Evolutionary conservation across 495 filamentous ascomycete genomes (phyloP).

Genomic region (Polyplosphaeria fusca): DNA sequence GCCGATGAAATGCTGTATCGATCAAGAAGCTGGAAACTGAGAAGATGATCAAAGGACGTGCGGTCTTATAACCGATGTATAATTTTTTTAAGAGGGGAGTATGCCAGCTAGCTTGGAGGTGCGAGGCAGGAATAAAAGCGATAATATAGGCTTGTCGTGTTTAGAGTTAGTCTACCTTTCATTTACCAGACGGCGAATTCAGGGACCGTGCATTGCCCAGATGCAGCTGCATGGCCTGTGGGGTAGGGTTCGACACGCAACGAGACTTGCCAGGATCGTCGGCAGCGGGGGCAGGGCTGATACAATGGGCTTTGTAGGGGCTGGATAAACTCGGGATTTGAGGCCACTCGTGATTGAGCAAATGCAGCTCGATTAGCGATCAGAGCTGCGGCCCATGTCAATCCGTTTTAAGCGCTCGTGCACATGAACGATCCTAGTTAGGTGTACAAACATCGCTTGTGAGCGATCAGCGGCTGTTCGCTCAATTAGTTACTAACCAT

Average conservation of each 20-base stretch:
- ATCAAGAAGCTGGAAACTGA: background rate
- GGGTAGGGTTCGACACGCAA: slow-evolving; percentile 8
- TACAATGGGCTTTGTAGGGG: background rate
- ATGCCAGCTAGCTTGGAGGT: background rate
- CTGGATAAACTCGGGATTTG: slow-evolving; percentile 5
- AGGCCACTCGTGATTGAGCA: background rate
- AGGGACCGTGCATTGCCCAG: slow-evolving; percentile 8
- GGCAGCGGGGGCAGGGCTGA: background rate
- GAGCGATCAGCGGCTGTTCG: no score
- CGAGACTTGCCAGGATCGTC: background rate
- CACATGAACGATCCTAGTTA: no score
- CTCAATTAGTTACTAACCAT: no score
- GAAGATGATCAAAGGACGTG: background rate
- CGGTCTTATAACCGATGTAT: background rate
- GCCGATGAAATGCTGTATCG: background rate
- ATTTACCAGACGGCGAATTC: background rate
- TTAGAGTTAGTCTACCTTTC: background rate
- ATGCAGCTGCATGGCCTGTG: background rate
- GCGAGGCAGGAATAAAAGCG: background rate
- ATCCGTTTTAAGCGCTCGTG: no score
- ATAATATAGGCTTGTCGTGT: background rate
- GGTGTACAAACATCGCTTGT: no score
- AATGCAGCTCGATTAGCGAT: no score
- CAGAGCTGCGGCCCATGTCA: no score
- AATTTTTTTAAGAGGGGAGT: background rate